phyloP scores from a whole-genome alignment of 495 filamentous ascomycete species.

The Xylaria bambusicola region DNA sequence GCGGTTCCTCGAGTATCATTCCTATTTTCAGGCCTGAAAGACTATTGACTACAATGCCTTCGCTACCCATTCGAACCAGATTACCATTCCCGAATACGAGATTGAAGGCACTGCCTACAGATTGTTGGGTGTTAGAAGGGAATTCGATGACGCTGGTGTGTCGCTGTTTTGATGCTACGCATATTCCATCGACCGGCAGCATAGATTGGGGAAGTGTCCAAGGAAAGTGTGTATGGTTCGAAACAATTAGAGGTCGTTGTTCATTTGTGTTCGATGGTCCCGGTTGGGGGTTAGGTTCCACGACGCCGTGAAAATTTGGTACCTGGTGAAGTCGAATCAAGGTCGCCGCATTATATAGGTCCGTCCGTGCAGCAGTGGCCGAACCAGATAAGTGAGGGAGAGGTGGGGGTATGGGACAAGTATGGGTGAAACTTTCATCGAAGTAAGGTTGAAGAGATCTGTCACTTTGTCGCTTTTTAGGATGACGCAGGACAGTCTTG shows the following conservation, averaged over 20 bases:
- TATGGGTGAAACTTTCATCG: constrained; percentile 45
- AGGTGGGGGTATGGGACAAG: constrained; percentile 63
- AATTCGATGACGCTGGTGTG: constrained; percentile 80
- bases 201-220: constrained; percentile 83
- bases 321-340: constrained; percentile 80
- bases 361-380: constrained; percentile 75
- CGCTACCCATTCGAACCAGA: constrained; percentile 50
- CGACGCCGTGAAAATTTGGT: constrained; percentile 53
- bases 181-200: constrained; percentile 72
- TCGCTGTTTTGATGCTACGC: constrained; percentile 50
- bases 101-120: constrained; percentile 57
- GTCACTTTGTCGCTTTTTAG: constrained; percentile 15
- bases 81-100: constrained; percentile 51
- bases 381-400: constrained; percentile 69
- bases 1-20: constrained; percentile 67
- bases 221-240: constrained; percentile 85
- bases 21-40: constrained; percentile 77
- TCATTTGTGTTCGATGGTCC: constrained; percentile 14
- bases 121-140: constrained; percentile 63
- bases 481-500: constrained; percentile 30
- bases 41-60: constrained; percentile 77
- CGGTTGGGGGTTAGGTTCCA: constrained; percentile 42
- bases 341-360: constrained; percentile 88
- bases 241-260: constrained; percentile 42
- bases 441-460: constrained; percentile 31